Conservation (phyloP, 192 early-diverging fungal species). For the Nowakowskiella sp. region DNA sequence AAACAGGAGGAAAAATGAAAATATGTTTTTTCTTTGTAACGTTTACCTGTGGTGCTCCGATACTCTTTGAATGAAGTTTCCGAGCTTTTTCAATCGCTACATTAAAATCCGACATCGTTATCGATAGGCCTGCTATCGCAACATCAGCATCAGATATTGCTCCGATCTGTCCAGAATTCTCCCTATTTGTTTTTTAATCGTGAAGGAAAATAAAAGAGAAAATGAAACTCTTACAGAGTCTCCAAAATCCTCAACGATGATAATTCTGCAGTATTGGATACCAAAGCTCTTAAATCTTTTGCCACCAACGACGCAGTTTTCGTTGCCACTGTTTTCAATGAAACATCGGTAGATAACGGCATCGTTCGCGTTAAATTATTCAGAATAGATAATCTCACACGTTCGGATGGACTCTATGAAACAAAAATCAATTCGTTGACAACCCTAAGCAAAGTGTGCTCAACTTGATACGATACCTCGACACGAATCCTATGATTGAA, state of each 20-base stretch:
- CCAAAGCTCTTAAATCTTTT: constrained; percentile 70
- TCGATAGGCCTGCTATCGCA: constrained; percentile 56
- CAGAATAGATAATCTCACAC: constrained; percentile 32
- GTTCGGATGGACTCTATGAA: constrained; percentile 32
- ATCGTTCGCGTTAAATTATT: constrained; percentile 43
- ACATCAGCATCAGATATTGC: constrained; percentile 49
- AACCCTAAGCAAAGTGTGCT: neutral
- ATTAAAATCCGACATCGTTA: constrained; percentile 75
- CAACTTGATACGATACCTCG: constrained; percentile 36
- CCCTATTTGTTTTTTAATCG: constrained; percentile 23
- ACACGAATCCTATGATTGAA: constrained; percentile 74
- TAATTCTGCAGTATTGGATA: constrained; percentile 56
- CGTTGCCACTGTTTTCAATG: constrained; percentile 63
- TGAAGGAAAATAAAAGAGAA: neutral
- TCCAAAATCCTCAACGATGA: constrained; percentile 14
- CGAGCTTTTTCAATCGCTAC: constrained; percentile 70
- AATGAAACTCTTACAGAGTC: constrained; percentile 8
- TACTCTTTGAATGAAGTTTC: constrained; percentile 76
- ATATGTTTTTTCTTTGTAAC: neutral
- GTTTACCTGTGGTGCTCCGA: constrained; percentile 83
- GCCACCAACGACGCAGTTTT: constrained; percentile 90
- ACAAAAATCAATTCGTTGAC: constrained; percentile 4
- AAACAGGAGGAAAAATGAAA: neutral
- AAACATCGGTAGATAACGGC: constrained; percentile 68
- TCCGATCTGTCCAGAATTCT: constrained; percentile 23